Percentiles rank a stretch among this genome's conserved stretches.
phyloP scores from a whole-genome alignment of 2,329 filamentous ascomycete genomes.

The Botrytis elliptica region DNA sequence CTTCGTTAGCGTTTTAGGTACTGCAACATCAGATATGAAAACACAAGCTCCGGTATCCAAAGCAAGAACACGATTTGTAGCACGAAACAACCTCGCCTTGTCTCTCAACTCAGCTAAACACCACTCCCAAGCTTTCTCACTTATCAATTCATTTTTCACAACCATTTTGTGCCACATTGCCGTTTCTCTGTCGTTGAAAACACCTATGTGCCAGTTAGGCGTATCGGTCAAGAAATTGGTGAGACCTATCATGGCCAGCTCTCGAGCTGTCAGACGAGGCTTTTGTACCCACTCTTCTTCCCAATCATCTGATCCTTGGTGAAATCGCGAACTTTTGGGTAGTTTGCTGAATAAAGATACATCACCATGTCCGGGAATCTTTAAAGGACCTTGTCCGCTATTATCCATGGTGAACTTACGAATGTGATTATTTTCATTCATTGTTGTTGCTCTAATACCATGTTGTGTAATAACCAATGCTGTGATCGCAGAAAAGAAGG shows the following conservation, averaged over 20 bases:
- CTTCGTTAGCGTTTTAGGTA: neutral
- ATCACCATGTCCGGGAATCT: neutral
- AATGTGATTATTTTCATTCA: neutral
- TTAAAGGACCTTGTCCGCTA: neutral
- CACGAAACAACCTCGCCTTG: neutral
- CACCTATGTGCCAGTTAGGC: neutral
- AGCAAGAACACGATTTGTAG: neutral
- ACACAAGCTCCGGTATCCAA: neutral
- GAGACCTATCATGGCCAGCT: neutral
- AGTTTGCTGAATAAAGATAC: neutral
- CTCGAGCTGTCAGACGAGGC: neutral
- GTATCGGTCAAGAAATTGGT: neutral
- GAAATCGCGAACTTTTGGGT: neutral
- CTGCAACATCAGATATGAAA: neutral
- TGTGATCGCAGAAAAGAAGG: rapidly evolving
- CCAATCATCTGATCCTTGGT: neutral
- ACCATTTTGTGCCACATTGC: neutral
- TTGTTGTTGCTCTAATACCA: neutral
- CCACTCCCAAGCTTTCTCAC: neutral
- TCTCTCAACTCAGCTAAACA: neutral
- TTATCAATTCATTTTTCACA: neutral
- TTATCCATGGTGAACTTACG: neutral
- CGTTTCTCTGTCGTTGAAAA: neutral
- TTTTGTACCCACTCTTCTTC: neutral
- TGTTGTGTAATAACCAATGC: neutral